phyloP scores from a whole-genome alignment of 495 filamentous ascomycete species.

The Xanthoparmelia taractica region DNA sequence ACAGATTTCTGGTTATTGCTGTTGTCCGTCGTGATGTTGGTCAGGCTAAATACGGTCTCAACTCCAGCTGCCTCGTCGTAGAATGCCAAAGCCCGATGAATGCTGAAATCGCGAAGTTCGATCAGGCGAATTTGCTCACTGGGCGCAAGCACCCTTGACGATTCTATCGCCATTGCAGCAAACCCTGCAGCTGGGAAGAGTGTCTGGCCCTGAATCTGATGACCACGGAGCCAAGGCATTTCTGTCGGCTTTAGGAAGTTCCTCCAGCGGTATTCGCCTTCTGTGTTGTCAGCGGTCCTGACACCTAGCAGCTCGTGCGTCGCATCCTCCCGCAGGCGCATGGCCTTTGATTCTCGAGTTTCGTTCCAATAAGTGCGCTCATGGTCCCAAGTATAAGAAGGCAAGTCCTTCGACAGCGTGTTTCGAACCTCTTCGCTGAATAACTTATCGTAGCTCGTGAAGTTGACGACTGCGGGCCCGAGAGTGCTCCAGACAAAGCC shows the following conservation, averaged over 20 bases:
- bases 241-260: constrained; percentile 33
- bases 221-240: constrained; percentile 38
- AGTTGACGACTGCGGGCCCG: constrained; percentile 1
- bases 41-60: constrained; percentile 32
- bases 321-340: not conserved
- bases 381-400: constrained; percentile 47
- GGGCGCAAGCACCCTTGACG: constrained; percentile 25
- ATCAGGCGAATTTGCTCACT: constrained; percentile 21
- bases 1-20: not conserved
- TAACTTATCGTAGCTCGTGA: constrained; percentile 21
- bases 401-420: constrained; percentile 31
- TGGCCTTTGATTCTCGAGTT: constrained; percentile 30
- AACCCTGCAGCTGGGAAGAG: constrained; percentile 58
- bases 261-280: constrained; percentile 31
- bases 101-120: constrained; percentile 30
- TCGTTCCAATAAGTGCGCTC: constrained; percentile 38
- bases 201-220: constrained; percentile 35
- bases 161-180: constrained; percentile 50
- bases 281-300: constrained; percentile 19
- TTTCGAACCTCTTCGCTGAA: not conserved
- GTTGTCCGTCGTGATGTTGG: not conserved
- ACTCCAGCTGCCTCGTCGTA: constrained; percentile 35
- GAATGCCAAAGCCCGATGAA: constrained; percentile 44
- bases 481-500: constrained; percentile 31
- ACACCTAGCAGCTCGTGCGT: constrained; percentile 34